Percentiles rank a stretch among this genome's conserved stretches.
These are phyloP conservation scores for Fusarium musae DNA, from an alignment of 2,329 filamentous ascomycete species.

Conservation along the genomic window DNA sequence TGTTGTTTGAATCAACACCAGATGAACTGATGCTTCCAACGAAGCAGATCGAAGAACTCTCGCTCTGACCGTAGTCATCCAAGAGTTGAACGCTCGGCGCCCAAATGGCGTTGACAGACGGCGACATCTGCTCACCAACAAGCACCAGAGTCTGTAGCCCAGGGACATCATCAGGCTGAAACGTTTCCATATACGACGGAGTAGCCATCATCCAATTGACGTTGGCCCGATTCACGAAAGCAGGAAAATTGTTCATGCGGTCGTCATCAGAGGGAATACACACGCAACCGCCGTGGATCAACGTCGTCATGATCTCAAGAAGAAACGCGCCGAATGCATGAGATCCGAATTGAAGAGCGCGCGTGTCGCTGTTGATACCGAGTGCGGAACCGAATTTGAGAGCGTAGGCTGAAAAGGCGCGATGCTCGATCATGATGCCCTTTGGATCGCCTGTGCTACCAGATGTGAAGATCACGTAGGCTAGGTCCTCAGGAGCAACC, in stretches of 20 bases:
- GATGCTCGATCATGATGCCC: conserved; percentile 17
- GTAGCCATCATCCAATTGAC: conserved; percentile 32
- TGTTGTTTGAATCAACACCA: conserved; percentile 5
- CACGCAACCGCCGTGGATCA: conserved; percentile 25
- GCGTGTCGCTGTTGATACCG: background rate
- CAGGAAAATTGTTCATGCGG: conserved; percentile 34
- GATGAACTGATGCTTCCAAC: background rate
- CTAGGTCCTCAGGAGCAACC: background rate
- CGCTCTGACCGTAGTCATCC: conserved; percentile 53
- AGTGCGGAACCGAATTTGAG: background rate
- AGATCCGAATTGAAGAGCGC: conserved; percentile 28
- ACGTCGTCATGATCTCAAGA: conserved; percentile 17
- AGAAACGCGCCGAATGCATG: conserved; percentile 35
- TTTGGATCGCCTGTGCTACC: conserved; percentile 39
- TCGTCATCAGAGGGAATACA: conserved; percentile 39
- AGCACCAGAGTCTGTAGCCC: background rate
- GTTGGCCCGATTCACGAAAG: conserved; percentile 3
- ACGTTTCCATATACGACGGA: conserved; percentile 17
- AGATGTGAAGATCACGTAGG: conserved; percentile 36
- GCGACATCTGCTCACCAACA: conserved; percentile 7
- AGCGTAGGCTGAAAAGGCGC: background rate
- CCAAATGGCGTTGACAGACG: background rate
- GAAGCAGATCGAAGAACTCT: conserved; percentile 17
- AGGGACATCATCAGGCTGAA: background rate
- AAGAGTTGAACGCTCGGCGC: conserved; percentile 43